Base-by-base conservation (phyloP, 108 stramenopile species). In the Nitzschia sp. region DNA sequence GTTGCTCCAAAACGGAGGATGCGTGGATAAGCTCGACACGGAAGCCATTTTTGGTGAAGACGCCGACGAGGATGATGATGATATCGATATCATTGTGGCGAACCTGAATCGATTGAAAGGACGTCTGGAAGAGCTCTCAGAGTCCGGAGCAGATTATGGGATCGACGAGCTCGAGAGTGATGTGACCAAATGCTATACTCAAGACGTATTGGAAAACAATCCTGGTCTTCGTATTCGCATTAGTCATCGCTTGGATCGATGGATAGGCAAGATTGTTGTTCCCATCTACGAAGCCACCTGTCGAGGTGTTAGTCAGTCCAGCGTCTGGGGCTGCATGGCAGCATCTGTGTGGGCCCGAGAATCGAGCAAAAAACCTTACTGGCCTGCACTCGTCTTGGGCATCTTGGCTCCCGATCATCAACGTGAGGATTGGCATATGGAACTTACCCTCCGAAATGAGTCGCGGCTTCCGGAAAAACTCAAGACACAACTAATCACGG, bases 251-350 rank as follows among this genome's bases (percentile, higher is more conserved):
- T 35, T 94, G 32, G 82, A 87, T 58, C 81, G 93, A 26, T 75
- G 88, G n/a, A 36, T 92, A 41, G 85, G 89, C 45, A 88, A 94
- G 52, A 66, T 88, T 19, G 41, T 89, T 11, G 84, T 80, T 22
- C 89, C 93, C 28, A 78, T 94, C 33, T 72, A 88, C 67, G 93
- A 94, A 64, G 80, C 85, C 0, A 86, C 64, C 54, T 81, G 83
- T 50, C 78, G 93, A 45, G 93, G 93, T 2, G 90, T 94, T 1
- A 91, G 89, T 50, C 93, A 94, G 68, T 91, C 90, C 4, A 86
- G 85, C 54, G 80, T 94, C 58, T 94, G 93, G 93, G 93, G 93
- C 1, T 90, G 89, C 65, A 92, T 91, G 84, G 93, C 93, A 25
- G 89, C 93, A n/a, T 76, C 82, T 19, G 85, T 94, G 16, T 94